These are phyloP conservation scores for Omphalotus guepiniiformis DNA, from an alignment of 768 basidiomycete genomes.

Conservation along the genomic window DNA sequence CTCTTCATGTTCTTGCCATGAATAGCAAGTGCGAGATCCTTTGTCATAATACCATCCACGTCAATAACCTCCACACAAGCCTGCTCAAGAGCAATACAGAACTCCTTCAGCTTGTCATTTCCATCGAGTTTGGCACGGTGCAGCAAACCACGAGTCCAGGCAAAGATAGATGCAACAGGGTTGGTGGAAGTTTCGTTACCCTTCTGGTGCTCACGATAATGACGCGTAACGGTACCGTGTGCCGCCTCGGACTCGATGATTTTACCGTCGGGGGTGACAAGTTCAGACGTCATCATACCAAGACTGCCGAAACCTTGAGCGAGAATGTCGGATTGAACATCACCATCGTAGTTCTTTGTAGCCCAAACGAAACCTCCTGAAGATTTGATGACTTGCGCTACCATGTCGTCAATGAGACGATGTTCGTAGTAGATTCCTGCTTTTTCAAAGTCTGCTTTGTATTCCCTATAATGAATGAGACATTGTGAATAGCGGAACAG, in stretches of 20 bases:
- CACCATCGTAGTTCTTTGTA: slow-evolving; percentile 78
- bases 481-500: background rate
- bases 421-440: slow-evolving; percentile 89
- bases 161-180: slow-evolving; percentile 97
- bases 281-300: slow-evolving; percentile 98
- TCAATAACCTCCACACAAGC: slow-evolving; percentile 93
- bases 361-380: slow-evolving; percentile 87
- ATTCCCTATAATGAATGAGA: slow-evolving; percentile 39
- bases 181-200: slow-evolving; percentile 98
- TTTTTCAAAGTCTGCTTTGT: slow-evolving; percentile 67
- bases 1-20: slow-evolving; percentile 13
- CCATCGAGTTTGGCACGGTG: slow-evolving; percentile 91
- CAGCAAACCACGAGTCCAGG: slow-evolving; percentile 93
- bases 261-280: slow-evolving; percentile 91
- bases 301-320: slow-evolving; percentile 96
- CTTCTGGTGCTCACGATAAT: slow-evolving; percentile 97
- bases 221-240: slow-evolving; percentile 94
- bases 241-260: slow-evolving; percentile 95
- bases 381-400: slow-evolving; percentile 96
- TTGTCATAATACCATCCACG: slow-evolving; percentile 89
- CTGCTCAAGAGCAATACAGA: slow-evolving; percentile 77
- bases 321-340: slow-evolving; percentile 88
- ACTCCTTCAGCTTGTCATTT: slow-evolving; percentile 68
- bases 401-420: slow-evolving; percentile 97
- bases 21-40: slow-evolving; percentile 93